Evolutionary conservation across 345 rosid species (phyloP).

Genomic region (Jatropha curcas): DNA sequence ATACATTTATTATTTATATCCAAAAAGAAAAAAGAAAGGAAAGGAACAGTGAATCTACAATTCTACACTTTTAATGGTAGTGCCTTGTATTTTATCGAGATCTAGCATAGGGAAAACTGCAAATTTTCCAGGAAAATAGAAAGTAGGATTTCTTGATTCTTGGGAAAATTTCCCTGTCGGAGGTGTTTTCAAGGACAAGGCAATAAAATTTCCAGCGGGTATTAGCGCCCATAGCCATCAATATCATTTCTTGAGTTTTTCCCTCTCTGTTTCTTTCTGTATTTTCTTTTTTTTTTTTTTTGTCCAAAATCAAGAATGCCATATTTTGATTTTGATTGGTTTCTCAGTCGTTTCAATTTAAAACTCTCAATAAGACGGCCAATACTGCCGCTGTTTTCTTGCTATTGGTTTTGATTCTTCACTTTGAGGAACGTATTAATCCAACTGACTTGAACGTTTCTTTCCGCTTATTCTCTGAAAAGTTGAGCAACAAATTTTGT

Average conservation of each 20-base stretch:
- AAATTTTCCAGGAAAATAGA: neutral
- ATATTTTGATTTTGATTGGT: neutral
- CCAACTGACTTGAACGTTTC: neutral
- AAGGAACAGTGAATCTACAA: constrained; percentile 11
- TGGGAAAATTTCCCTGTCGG: constrained; percentile 25
- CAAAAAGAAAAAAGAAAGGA: neutral
- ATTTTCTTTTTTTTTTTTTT: neutral
- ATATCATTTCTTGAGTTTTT: neutral
- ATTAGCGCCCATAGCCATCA: constrained; percentile 8
- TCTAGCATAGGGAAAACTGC: constrained; percentile 9
- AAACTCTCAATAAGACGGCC: neutral
- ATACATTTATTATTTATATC: neutral
- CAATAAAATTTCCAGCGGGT: neutral
- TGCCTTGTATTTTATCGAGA: constrained; percentile 14
- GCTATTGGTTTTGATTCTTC: neutral
- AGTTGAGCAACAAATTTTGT: neutral
- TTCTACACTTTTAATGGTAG: neutral
- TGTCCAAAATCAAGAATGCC: constrained; percentile 5
- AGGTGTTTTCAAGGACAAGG: constrained; percentile 3
- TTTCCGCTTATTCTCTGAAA: neutral
- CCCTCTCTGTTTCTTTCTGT: no score
- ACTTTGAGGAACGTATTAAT: neutral
- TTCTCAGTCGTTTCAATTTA: neutral
- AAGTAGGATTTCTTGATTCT: constrained; percentile 27
- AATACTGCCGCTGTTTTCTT: neutral